Base-by-base conservation (phyloP, 345 rosid genomes). In the Rubroshorea leprosula region DNA sequence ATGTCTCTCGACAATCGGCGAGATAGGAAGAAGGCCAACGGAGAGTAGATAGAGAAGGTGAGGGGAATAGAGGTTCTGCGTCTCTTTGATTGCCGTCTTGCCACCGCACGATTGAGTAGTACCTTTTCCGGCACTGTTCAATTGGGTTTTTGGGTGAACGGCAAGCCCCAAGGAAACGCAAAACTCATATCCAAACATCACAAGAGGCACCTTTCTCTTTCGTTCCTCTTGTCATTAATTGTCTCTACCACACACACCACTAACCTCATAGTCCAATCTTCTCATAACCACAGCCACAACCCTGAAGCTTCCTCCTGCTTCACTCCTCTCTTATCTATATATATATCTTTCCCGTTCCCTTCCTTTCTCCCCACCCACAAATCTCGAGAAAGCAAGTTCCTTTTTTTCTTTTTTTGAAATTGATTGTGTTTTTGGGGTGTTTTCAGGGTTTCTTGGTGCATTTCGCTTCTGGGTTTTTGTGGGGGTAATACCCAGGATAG, bases 301-400 rank as follows among this genome's bases (percentile, higher is more conserved):
- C n/a, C 29, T 27, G 16, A 1, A 23, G 20, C 4, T 45, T 57
- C 65, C 49, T 19, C 47, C 51, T 46, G 70, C 63, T 62, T 66
- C 75, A 71, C 79, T 58, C 70, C 16, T 54, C 59, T 69, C 62
- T 78, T 67, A 80, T 76, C 72, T 76, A 80, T 74, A 69, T 76
- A 80, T 74, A 53, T 50, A 55, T 44, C 54, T 49, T n/a, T n/a
- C n/a, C n/a, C n/a, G n/a, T n/a, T n/a, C n/a, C 58, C 23, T 45
- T n/a, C 3, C 10, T 46, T n/a, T 5, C 27, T 23, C 15, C 39
- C 4, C 55, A 49, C 44, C 25, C 26, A 53, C 55, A 43, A 23
- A 17, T 43, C 55, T 9, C 49, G 62, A 25, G 2, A 63, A 58
- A 26, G 44, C 11, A 38, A n/a, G 18, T 16, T 47, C 19, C 15